These are phyloP conservation scores for Naganishia onofrii DNA, from an alignment of 768 basidiomycete species.

Conservation along the genomic window DNA sequence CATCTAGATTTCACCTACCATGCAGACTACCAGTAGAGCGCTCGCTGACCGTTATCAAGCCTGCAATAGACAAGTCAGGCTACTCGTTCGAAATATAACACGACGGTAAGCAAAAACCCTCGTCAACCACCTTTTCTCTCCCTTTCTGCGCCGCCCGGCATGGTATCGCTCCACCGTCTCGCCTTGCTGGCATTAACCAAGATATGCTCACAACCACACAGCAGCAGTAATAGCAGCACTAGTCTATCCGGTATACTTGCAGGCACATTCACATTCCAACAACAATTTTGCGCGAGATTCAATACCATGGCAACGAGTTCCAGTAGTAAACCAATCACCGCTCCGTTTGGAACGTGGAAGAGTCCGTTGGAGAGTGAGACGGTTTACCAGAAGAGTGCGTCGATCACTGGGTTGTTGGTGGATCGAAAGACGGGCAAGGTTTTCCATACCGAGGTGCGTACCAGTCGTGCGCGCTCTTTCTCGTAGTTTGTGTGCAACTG, in stretches of 20 bases:
- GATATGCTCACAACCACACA: conserved; percentile 7
- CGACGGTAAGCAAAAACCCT: background rate
- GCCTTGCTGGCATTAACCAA: conserved; percentile 10
- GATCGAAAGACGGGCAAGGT: conserved; percentile 56
- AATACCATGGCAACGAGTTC: background rate
- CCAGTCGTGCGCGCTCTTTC: background rate
- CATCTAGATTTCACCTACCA: too few relatives aligned
- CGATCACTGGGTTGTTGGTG: conserved; percentile 57
- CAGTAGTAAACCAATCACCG: conserved; percentile 33
- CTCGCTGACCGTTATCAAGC: too few relatives aligned
- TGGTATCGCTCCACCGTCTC: conserved; percentile 7
- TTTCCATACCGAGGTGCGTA: conserved; percentile 57
- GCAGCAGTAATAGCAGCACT: too few relatives aligned
- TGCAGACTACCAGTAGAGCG: too few relatives aligned
- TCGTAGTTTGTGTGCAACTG: too few relatives aligned
- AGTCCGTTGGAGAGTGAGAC: conserved; percentile 61
- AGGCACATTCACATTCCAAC: too few relatives aligned
- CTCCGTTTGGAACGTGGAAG: conserved; percentile 65
- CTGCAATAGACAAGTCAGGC: too few relatives aligned
- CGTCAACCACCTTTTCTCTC: background rate
- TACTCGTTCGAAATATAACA: too few relatives aligned
- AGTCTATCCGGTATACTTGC: too few relatives aligned
- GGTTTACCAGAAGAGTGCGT: conserved; percentile 53
- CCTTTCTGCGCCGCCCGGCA: background rate
- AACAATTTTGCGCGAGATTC: background rate